These are phyloP conservation scores for Syncephalis fuscata DNA, from an alignment of 371 early-diverging fungal genomes.

Conservation along the genomic window DNA sequence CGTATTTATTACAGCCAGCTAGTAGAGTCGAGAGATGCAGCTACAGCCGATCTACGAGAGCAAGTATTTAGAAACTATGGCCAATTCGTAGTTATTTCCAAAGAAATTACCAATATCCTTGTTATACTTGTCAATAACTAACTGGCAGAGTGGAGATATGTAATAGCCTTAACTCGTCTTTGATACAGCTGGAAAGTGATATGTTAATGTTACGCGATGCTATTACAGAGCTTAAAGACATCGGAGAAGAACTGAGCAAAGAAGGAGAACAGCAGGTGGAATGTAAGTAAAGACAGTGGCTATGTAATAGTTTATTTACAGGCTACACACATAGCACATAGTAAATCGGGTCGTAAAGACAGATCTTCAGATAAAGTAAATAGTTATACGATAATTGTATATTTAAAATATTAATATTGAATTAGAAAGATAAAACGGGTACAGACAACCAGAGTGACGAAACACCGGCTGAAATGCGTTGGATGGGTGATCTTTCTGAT, in stretches of 20 bases:
- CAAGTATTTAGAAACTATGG: slow-evolving; percentile 87
- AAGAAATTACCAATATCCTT: slow-evolving; percentile 61
- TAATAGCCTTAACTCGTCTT: not conserved
- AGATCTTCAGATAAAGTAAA: no score
- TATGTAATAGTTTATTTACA: no score
- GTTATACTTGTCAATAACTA: not conserved
- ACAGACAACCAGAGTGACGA: slow-evolving; percentile 4
- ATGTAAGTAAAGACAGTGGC: no score
- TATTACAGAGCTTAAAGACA: slow-evolving; percentile 30
- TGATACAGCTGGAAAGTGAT: slow-evolving; percentile 39
- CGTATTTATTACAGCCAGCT: slow-evolving; percentile 37
- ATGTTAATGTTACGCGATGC: slow-evolving; percentile 35
- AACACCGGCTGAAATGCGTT: slow-evolving; percentile 26
- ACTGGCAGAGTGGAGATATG: not conserved
- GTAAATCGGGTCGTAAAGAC: no score
- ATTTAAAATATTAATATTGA: not conserved
- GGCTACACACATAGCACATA: no score
- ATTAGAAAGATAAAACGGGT: not conserved
- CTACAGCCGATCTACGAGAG: slow-evolving; percentile 67
- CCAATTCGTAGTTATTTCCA: slow-evolving; percentile 86
- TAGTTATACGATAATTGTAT: no score
- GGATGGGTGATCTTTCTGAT: slow-evolving; percentile 62
- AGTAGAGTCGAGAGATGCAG: slow-evolving; percentile 53
- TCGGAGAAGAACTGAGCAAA: slow-evolving; percentile 27
- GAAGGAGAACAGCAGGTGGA: slow-evolving; percentile 6